Evolutionary conservation across 1,284 basidiomycete species (phyloP).

Genomic region (Kwoniella shivajii): DNA sequence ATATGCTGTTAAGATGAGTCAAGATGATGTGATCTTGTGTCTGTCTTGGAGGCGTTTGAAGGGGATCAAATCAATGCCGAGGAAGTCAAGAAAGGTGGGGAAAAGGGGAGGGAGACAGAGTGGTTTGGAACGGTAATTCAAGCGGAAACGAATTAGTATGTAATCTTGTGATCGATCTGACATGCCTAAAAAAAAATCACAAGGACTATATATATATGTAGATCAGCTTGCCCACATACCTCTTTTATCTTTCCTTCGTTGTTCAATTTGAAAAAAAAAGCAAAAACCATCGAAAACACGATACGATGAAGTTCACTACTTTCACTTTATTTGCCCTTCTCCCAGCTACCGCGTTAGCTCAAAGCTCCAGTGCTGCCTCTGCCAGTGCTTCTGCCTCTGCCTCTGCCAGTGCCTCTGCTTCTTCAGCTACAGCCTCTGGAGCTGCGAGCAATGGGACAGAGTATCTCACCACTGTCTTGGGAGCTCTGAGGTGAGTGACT

Average conservation of each 20-base stretch:
- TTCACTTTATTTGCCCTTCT: conserved; percentile 7
- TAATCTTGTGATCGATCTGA: no score
- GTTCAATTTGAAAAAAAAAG: not conserved
- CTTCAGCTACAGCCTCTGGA: conserved; percentile 3
- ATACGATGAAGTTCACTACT: conserved; percentile 15
- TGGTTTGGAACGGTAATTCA: no score
- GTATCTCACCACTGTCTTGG: conserved; percentile 33
- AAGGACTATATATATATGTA: not conserved
- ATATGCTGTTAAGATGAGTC: no score
- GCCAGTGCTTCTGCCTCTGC: not conserved
- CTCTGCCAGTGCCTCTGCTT: conserved; percentile 1
- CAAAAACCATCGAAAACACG: no score
- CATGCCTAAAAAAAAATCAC: no score
- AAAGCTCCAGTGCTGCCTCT: conserved; percentile 8
- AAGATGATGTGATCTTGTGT: no score
- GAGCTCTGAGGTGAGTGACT: conserved; percentile 41
- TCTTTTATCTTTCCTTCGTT: not conserved
- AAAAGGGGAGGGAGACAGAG: no score
- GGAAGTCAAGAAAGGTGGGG: no score
- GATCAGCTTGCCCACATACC: not conserved
- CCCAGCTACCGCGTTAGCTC: conserved; percentile 11
- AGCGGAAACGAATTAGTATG: no score
- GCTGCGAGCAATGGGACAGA: conserved; percentile 1
- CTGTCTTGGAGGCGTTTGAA: no score
- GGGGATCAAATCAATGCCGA: no score